Evolutionary conservation across 768 basidiomycete genomes (phyloP).

Genomic region (Kockovaella imperatae): DNA sequence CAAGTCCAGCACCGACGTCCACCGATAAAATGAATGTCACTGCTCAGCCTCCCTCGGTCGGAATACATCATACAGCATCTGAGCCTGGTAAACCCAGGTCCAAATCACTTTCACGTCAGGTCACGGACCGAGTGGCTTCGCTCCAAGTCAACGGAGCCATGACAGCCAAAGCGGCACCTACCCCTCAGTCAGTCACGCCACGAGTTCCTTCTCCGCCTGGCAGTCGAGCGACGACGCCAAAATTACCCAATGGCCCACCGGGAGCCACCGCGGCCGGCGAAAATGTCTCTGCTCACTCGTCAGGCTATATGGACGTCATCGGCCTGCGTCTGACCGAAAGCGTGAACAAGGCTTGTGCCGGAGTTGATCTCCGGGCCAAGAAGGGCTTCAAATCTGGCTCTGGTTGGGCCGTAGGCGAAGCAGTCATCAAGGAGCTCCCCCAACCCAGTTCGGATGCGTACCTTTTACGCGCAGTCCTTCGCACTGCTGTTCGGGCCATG

Average conservation of each 20-base stretch:
- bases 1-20: constrained; percentile 40
- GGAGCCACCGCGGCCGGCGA: constrained; percentile 6
- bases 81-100: constrained; percentile 24
- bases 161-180: neutral
- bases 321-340: constrained; percentile 39
- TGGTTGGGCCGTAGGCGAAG: constrained; percentile 42
- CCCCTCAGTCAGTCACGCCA: constrained; percentile 2
- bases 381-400: constrained; percentile 36
- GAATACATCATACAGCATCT: constrained; percentile 1
- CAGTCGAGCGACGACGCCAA: constrained; percentile 33
- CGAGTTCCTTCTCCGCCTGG: constrained; percentile 25
- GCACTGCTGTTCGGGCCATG: constrained; percentile 38
- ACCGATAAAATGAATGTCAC: constrained; percentile 22
- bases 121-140: constrained; percentile 26
- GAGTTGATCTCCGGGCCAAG: constrained; percentile 38
- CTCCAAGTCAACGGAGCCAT: constrained; percentile 11
- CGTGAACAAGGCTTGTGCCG: constrained; percentile 41
- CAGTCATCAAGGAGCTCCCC: constrained; percentile 42
- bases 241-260: constrained; percentile 12
- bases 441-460: constrained; percentile 40
- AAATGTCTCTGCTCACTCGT: constrained; percentile 16
- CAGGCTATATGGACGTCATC: constrained; percentile 42
- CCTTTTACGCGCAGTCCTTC: constrained; percentile 41
- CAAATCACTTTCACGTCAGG: constrained; percentile 29
- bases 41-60: constrained; percentile 7